Evolutionary conservation across 495 filamentous ascomycete genomes (phyloP), one percentile per base, ranked within the genome.

Genomic region (Chaetomium fimeti): DNA sequence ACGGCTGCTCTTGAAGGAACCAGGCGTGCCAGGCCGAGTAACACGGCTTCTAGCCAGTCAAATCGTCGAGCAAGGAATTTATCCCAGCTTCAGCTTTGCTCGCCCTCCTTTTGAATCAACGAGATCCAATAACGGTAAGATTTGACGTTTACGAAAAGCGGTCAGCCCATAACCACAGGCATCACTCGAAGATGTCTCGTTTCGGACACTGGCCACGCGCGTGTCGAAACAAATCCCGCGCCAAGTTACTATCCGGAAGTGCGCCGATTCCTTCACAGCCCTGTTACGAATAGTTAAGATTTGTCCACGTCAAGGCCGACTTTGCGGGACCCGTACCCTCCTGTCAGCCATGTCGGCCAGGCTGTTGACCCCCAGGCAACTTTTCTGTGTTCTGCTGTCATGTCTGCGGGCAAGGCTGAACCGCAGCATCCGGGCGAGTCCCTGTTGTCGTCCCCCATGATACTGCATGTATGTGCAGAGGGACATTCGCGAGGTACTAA

Each of bases 351-450:
- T 36, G 32, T 36, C 32, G 12, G 45, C 12, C 45, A 20, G 5
- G n/a, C 18, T 49, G 45, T 49, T 11, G 12, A 36, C 8, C 24
- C 45, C 18, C 45, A 49, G 20, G n/a, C 6, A 24, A 8, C n/a
- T 13, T 18, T 28, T 52, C 5, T 16, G 16, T 29, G 16, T 13
- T 38, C 4, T 29, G 16, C 20, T 38, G 20, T 32, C 54, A 54
- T n/a, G 29, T 24, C n/a, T 40, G 20, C 5, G 36, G 54, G 40
- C 32, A 24, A 55, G 52, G 52, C 52, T 55, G 52, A 55, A n/a
- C 13, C 28, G 52, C 29, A 55, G 3, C 52, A 55, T 32, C 29
- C 28, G 49, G 49, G 22, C 25, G 12, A 52, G 25, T 4, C 9
- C 48, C 22, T 28, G 15, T 6, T 36, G 28, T 7, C 27, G 15